Evolutionary conservation across 2,329 filamentous ascomycete genomes (phyloP), one percentile per base, ranked within the genome.

Genomic region (Didymella exigua): DNA sequence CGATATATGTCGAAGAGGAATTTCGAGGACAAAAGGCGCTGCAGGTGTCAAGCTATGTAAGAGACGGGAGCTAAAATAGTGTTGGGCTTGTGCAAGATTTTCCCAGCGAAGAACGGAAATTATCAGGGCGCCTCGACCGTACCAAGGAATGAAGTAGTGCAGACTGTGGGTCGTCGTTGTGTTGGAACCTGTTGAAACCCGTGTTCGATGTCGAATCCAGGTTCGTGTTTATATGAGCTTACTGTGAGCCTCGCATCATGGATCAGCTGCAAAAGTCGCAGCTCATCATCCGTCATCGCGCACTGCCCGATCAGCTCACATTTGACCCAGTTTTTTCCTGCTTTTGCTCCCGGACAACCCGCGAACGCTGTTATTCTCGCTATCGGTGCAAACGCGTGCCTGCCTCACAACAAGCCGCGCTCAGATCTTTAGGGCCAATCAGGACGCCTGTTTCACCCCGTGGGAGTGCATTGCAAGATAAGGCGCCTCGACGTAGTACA

Each of bases 31-130:
- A 61, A 61, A 61, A 60, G 53, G 43, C 41, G 54, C 49, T 34
- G 46, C 59, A 59, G 59, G 46, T 59, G 49, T 49, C 49, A 31
- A 56, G 54, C 55, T 65, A 67, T 68, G 64, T 63, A 64, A 67
- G 49, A 56, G 45, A 58, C 67, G 68, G 69, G 67, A 72, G 62
- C 69, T 72, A 72, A 68, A 67, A 59, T 69, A 69, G 67, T 63
- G 54, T 50, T 63, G 55, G 58, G 53, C 57, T 58, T 61, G 42
- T 46, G 59, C 63, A 68, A 68, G 65, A 57, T 59, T 65, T 66
- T 66, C 55, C 58, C 58, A 62, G 58, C 59, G 47, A 59, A 60
- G 61, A 59, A 62, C 63, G 55, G 58, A 63, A 65, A 69, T 63
- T 56, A 58, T 47, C 54, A 52, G 33, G 44, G 54, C 58, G 62